Base-by-base conservation (phyloP, 2,329 filamentous ascomycete species). In the Trichoderma gracile region DNA sequence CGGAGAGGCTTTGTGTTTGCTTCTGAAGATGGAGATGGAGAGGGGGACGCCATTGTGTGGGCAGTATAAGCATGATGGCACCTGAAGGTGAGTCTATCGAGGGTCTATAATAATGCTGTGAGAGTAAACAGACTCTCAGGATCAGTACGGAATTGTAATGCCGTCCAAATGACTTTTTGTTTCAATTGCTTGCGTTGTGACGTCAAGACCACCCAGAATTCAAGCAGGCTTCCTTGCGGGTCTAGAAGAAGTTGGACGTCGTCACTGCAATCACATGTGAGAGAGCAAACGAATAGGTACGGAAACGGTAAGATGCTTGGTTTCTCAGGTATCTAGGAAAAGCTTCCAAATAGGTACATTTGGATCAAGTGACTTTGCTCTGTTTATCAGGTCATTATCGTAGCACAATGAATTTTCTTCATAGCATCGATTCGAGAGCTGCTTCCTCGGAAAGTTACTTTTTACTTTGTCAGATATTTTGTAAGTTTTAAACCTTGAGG, bases 171-270 rank as follows among this genome's bases (percentile, higher is more conserved):
- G 46, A 53, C 25, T 61, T 42, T 14, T 21, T n/a, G 17, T 47
- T 23, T 45, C 12, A 33, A 33, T 52, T 38, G 17, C 27, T 33
- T 33, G 49, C 12, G 27, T 43, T 45, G 53, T 63, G 61, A 63
- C 61, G 61, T 63, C 61, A 63, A 40, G 23, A 45, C 49, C 43
- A 45, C 38, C 23, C 47, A 17, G 53, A n/a, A 49, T 40, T 33
- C 25, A 52, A 61, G 58, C 58, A 61, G 42, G 58, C 58, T 61
- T 53, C 25, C 40, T 2, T 45, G 58, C 58, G 47, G 58, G 58
- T 53, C 58, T 27, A 38, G 21, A 9, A 45, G 43, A 27, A 33
- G 47, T 6, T 52, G 47, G n/a, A 61, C 17, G 53, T 45, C 47
- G 47, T 61, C 58, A 53, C 58, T 45, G 25, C 49, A 12, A 45